Base-by-base conservation (phyloP, 805 yeast genomes). In the Candida loeiensis region DNA sequence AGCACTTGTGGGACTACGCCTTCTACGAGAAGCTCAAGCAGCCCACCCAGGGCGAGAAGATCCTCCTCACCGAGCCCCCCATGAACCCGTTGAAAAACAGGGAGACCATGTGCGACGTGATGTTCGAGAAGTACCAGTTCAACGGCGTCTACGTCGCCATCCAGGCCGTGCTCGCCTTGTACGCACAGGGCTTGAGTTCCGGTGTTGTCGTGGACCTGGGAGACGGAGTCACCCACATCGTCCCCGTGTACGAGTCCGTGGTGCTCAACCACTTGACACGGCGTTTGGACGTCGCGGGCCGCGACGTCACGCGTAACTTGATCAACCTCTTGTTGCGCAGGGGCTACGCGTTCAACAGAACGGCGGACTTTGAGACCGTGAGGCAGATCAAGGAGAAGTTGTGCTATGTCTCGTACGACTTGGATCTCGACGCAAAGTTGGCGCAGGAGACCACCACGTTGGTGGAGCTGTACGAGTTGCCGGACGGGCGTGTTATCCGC, bases 151-250 rank as follows among this genome's bases (percentile, higher is more conserved):
- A 91, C 53, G 96, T 90, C 34, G 96, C 96, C 15, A 88, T 87
- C 56, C 97, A 91, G 71, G 98, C 98, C 3, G 99, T 93, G n/a
- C 75, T 93, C 56, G 98, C 98, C 0, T 74, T 93, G 41, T 93
- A 93, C 54, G 98, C 98, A 2, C 98, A 93, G 67, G 98, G 98
- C 46, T 74, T 91, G 53, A 83, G 95, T 18, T 85, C 95, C 0
- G 99, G 99, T 54, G 98, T 93, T 14, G 99, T 93, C 43, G 98
- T 93, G 16, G 99, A 93, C 64, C 88, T 96, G 3, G 99, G 99
- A 57, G 98, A 90, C 61, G 98, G 98, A 66, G 99, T 91, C 34
- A 93, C 99, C 3, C 99, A 93, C 60, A 84, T 93, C 63, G 97
- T 93, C 31, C 99, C 99, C 16, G 99, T 93, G 28, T 93, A 93